A percentile compares a stretch with the other conserved stretches of the same genome.
phyloP scores from a whole-genome alignment of 1,139 yeast genomes.

The Meyerozyma athensensis region DNA sequence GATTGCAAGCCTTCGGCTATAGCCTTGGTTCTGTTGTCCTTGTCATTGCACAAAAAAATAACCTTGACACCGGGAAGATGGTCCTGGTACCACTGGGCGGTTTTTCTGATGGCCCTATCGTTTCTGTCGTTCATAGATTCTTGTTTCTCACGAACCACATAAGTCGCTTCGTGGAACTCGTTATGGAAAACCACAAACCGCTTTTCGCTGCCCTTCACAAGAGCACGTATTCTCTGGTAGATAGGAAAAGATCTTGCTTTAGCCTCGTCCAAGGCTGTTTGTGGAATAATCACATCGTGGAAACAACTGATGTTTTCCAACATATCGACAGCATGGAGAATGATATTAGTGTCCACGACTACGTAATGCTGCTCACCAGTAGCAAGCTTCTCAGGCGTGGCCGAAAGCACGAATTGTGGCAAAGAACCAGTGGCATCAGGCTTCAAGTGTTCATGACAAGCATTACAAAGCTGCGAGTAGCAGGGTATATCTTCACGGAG shows the following conservation, averaged over 20 bases:
- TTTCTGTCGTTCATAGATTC: slow-evolving; percentile 88
- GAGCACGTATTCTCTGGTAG: slow-evolving; percentile 74
- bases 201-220: slow-evolving; percentile 75
- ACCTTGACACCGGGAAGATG: slow-evolving; percentile 59
- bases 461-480: slow-evolving; percentile 63
- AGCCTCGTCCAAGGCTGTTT: slow-evolving; percentile 91
- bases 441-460: slow-evolving; percentile 53
- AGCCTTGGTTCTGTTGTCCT: slow-evolving; percentile 60
- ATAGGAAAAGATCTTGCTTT: slow-evolving; percentile 84
- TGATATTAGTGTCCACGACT: slow-evolving; percentile 84
- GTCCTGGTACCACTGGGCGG: slow-evolving; percentile 63
- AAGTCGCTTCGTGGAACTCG: slow-evolving; percentile 77
- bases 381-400: slow-evolving; percentile 40
- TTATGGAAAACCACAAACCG: slow-evolving; percentile 90
- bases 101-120: slow-evolving; percentile 82
- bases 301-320: slow-evolving; percentile 75
- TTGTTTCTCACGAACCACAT: slow-evolving; percentile 52
- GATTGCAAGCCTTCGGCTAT: slow-evolving; percentile 49
- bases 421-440: slow-evolving; percentile 54
- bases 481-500: slow-evolving; percentile 91
- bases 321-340: slow-evolving; percentile 83
- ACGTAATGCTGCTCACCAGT: slow-evolving; percentile 55
- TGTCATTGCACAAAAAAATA: slow-evolving; percentile 75
- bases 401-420: slow-evolving; percentile 48
- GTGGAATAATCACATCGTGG: slow-evolving; percentile 88